These are phyloP conservation scores for Sarcodon sp. DNA, from an alignment of 768 basidiomycete species.

Conservation along the genomic window DNA sequence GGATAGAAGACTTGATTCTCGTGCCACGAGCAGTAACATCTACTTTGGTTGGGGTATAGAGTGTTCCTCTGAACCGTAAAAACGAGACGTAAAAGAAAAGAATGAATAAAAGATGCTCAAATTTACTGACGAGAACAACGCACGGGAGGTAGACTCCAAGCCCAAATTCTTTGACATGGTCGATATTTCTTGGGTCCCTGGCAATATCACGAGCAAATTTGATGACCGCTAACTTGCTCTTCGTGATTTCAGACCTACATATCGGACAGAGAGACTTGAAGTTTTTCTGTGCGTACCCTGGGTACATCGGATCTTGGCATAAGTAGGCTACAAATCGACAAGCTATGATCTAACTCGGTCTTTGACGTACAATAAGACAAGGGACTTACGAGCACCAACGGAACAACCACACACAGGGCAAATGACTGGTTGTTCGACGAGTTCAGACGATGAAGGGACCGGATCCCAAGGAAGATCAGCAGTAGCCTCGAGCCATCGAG, in stretches of 20 bases:
- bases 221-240: conserved; percentile 24
- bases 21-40: no score
- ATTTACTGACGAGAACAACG: background rate
- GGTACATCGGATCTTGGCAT: conserved; percentile 23
- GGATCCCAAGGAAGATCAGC: conserved; percentile 17
- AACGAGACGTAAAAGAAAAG: no score
- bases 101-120: no score
- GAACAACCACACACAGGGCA: conserved; percentile 22
- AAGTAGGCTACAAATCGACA: conserved; percentile 22
- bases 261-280: conserved; percentile 23
- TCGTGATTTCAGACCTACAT: conserved; percentile 29
- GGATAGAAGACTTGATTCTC: no score
- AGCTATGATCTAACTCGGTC: background rate
- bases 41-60: background rate
- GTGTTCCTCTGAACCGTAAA: background rate
- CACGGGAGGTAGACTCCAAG: background rate
- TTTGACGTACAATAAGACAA: background rate
- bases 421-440: conserved; percentile 15
- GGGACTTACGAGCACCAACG: conserved; percentile 18
- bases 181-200: conserved; percentile 1
- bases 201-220: conserved; percentile 30
- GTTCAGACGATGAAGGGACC: conserved; percentile 18
- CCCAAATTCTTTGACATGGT: background rate
- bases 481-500: conserved; percentile 9
- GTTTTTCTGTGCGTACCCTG: conserved; percentile 33